Base-by-base conservation (phyloP, 1,284 basidiomycete genomes). In the Melanopsichium pennsylvanicum region DNA sequence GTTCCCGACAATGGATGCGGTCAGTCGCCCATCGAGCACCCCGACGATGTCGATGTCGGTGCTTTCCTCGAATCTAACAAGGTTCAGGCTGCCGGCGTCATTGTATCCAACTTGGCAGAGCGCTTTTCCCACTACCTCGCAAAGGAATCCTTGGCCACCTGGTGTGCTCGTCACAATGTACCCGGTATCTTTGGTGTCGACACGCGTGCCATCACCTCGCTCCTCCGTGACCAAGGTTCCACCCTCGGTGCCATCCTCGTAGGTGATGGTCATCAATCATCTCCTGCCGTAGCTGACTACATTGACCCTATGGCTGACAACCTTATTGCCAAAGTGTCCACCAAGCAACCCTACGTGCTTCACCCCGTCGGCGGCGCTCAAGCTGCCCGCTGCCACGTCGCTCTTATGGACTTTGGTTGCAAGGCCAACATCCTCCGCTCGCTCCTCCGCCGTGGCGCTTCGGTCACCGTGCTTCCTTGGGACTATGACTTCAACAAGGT, bases 401-500 rank as follows among this genome's bases (percentile, higher is more conserved):
- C 94, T 21, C 89, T 98, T 26, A 88, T 98, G 68, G 95, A 98
- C 83, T 98, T 97, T 82, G 96, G 96, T 69, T 90, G 89, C 71
- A 98, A 98, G 83, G 94, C 95, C 61, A 98, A 98, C 84, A 98
- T 98, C 67, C 84, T 93, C 56, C 92, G 95, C 60, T 90, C 92
- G 8, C 88, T 98, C 54, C 88, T 97, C 72, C 89, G 90, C 71
- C 89, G 93, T 34, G 90, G 89, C 44, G 95, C 93, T 0, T 86
- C 90, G 25, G 92, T 98, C 43, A 97, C 95, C 5, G 94, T 98
- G 39, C 85, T 98, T 18, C 95, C 95, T 1, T 98, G 96, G 95
- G 88, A 97, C 84, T 95, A 86, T 82, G 92, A 97, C 83, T 97
- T 97, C 85, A 94, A 96, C 84, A 54, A 67, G 31, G 85, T 97